These are phyloP conservation scores for Pyrenopolyporus hunteri DNA, from an alignment of 495 filamentous ascomycete species.

Conservation along the genomic window DNA sequence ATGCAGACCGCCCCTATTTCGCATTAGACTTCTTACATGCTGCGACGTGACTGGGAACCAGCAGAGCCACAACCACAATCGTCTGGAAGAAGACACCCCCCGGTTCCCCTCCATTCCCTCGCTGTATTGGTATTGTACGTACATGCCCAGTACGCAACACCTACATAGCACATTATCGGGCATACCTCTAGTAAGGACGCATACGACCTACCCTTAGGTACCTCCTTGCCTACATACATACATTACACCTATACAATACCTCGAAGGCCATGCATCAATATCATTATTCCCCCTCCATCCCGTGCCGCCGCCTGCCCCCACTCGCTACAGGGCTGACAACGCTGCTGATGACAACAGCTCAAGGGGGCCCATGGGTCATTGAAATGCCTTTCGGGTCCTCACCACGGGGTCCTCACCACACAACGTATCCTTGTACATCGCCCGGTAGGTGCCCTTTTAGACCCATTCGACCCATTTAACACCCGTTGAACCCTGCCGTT, in stretches of 20 bases:
- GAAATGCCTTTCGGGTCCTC: constrained; percentile 18
- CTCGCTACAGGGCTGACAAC: constrained; percentile 30
- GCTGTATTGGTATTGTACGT: too few species aligned
- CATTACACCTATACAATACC: too few species aligned
- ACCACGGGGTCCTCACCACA: background rate
- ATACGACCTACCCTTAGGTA: too few species aligned
- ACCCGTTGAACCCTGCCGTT: constrained; percentile 27
- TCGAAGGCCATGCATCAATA: too few species aligned
- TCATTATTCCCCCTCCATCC: constrained; percentile 25
- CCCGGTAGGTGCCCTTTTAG: constrained; percentile 19
- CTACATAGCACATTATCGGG: constrained; percentile 19
- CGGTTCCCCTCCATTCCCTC: too few species aligned
- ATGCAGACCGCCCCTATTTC: constrained; percentile 26
- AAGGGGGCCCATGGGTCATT: constrained; percentile 2
- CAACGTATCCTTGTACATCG: constrained; percentile 23
- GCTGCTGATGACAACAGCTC: constrained; percentile 19
- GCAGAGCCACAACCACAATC: constrained; percentile 18
- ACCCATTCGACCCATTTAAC: constrained; percentile 31
- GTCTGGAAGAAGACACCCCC: too few species aligned
- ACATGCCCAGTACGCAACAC: constrained; percentile 8
- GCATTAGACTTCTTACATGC: constrained; percentile 9
- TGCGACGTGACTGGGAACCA: constrained; percentile 5
- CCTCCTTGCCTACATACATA: too few species aligned
- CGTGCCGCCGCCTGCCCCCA: constrained; percentile 5
- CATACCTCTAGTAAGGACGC: too few species aligned